Percentiles rank a stretch among this genome's conserved stretches.
Conservation (phyloP, 2,329 filamentous ascomycete genomes). For the Aspergillus spinulosporus region DNA sequence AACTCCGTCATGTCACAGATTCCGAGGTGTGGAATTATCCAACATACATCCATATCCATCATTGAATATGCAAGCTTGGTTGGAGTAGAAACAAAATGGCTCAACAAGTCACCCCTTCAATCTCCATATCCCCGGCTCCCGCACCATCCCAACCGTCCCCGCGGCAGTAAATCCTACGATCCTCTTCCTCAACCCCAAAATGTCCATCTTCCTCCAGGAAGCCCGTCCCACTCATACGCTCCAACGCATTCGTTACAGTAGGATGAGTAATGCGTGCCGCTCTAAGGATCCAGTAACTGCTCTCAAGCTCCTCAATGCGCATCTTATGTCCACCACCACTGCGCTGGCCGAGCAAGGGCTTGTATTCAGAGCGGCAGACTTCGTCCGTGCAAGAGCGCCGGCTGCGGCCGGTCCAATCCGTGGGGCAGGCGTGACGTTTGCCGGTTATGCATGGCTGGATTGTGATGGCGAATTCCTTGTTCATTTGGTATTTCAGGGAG, state of each 20-base stretch:
- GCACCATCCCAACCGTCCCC: slow-evolving; percentile 38
- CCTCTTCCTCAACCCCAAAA: slow-evolving; percentile 22
- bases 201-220: slow-evolving; percentile 22
- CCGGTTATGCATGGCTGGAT: slow-evolving; percentile 22
- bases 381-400: slow-evolving; percentile 28
- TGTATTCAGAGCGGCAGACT: slow-evolving; percentile 28
- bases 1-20: background rate
- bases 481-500: slow-evolving; percentile 28
- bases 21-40: background rate
- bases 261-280: slow-evolving; percentile 35
- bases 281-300: slow-evolving; percentile 34
- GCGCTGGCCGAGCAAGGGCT: slow-evolving; percentile 20
- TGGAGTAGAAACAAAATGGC: background rate
- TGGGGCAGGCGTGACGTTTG: slow-evolving; percentile 33
- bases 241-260: slow-evolving; percentile 20
- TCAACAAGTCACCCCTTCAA: slow-evolving; percentile 28
- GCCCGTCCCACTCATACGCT: slow-evolving; percentile 31
- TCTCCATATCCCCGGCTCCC: slow-evolving; percentile 33
- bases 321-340: slow-evolving; percentile 20
- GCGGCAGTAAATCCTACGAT: slow-evolving; percentile 30
- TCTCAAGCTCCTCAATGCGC: slow-evolving; percentile 27
- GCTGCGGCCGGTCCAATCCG: slow-evolving; percentile 34
- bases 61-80: no score
- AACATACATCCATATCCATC: no score
- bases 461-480: slow-evolving; percentile 24